Conservation (phyloP, 176 grass and related monocot species). For the Areca catechu region DNA sequence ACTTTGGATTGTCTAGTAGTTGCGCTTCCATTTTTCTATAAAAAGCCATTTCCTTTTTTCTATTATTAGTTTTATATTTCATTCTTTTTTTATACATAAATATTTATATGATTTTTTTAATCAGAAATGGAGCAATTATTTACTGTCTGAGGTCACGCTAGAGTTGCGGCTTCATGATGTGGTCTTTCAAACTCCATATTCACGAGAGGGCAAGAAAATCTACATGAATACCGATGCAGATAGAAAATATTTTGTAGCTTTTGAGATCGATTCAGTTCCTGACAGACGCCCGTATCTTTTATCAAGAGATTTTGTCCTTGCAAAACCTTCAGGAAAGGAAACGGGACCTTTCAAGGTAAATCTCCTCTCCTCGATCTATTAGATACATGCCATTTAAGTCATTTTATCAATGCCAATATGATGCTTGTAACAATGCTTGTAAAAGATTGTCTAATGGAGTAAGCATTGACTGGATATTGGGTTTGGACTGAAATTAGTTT, state of each 20-base stretch:
- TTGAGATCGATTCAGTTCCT: conserved; percentile 21
- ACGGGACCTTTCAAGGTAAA: conserved; percentile 14
- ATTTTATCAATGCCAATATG: too few relatives aligned
- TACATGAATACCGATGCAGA: background rate
- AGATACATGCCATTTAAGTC: too few relatives aligned
- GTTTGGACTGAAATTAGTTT: too few relatives aligned
- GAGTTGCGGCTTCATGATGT: background rate
- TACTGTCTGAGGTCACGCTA: conserved; percentile 15
- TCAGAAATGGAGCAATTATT: conserved; percentile 31
- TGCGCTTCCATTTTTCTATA: too few relatives aligned
- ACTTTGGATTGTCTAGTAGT: too few relatives aligned
- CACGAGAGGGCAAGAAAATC: background rate
- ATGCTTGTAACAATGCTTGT: too few relatives aligned
- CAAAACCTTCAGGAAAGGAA: background rate
- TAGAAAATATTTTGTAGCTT: conserved; percentile 9
- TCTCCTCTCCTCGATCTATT: conserved; percentile 2
- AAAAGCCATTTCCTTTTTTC: too few relatives aligned
- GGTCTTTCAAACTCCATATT: background rate
- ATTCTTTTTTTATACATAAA: background rate
- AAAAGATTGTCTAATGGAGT: too few relatives aligned
- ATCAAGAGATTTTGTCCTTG: conserved; percentile 31
- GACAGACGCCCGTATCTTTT: conserved; percentile 26
- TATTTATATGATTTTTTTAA: conserved; percentile 2
- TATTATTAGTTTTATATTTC: too few relatives aligned
- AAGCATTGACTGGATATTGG: too few relatives aligned